Evolutionary conservation across 768 basidiomycete genomes (phyloP), one percentile per base, ranked within the genome.

Genomic region (Psilocybe tampanensis): DNA sequence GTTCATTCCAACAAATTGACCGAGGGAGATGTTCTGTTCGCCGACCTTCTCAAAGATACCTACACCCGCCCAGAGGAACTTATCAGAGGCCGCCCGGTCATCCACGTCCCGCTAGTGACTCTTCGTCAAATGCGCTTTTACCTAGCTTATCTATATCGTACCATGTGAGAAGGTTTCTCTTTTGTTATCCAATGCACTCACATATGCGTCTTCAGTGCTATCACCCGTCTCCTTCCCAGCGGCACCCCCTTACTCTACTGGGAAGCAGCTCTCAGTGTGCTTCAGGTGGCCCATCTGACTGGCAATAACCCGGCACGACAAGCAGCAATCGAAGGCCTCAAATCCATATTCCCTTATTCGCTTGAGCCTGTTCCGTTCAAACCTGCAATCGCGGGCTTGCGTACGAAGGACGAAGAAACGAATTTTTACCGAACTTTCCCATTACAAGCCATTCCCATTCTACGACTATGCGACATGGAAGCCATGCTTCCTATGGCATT

Each of bases 401-500:
- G 44, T 15, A 47, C 12, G 3, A 39, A 47, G 21, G 44, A 34
- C 9, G 45, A 60, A 4, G 44, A 55, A 42, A n/a, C 33, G 17
- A 32, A 56, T 4, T 62, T 68, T 47, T 32, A 49, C 36, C 60
- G 59, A 13, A n/a, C 33, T 7, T 63, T 64, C 33, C 58, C 62
- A 2, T 55, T 68, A 21, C 56, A 66, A 44, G 63, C 59, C 18
- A 57, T 66, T 54, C 65, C 63, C 22, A 32, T 62, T 12, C 53
- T 63, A 36, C 36, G 39, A 18, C 29, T 57, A 44, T 66, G 52
- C 42, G 48, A 61, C n/a, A 44, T 66, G 23, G 47, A 41, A 9
- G 47, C 56, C n/a, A 43, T 63, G 8, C 33, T 63, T 12, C 69
- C 65, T 8, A 60, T 64, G 56, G 64, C 64, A 26, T 66, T 60